A percentile compares a stretch with the other conserved stretches of the same genome.
phyloP scores from a whole-genome alignment of 2,329 filamentous ascomycete species.

The Chaetomium sp. region DNA sequence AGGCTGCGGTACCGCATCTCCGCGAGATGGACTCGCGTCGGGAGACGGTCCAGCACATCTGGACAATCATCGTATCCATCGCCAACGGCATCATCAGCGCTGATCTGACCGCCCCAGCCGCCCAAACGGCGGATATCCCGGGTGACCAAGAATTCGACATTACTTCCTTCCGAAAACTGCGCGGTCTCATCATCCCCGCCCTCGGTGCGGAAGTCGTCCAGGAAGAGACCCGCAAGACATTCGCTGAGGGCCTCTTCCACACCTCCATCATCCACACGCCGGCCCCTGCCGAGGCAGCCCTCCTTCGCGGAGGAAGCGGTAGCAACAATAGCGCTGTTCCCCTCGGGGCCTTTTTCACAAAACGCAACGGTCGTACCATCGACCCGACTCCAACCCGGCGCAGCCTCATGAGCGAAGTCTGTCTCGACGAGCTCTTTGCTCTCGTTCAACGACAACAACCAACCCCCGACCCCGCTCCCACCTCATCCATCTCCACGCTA shows the following conservation, averaged over 20 bases:
- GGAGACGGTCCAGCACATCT: conserved; percentile 52
- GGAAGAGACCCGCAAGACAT: conserved; percentile 60
- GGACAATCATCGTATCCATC: conserved; percentile 60
- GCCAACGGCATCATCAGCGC: conserved; percentile 64
- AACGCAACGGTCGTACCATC: conserved; percentile 66
- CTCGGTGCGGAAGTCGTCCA: conserved; percentile 61
- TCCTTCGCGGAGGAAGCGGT: conserved; percentile 47
- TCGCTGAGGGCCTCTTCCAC: conserved; percentile 69
- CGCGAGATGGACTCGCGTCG: conserved; percentile 41
- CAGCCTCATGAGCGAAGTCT: conserved; percentile 68
- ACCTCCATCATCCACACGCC: conserved; percentile 74
- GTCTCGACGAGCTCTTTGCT: conserved; percentile 71
- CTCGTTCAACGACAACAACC: conserved; percentile 46
- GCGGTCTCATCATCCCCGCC: conserved; percentile 64
- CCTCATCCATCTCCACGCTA: conserved; percentile 24
- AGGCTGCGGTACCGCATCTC: conserved; percentile 57
- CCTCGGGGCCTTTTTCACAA: conserved; percentile 55
- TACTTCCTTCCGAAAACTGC: conserved; percentile 60
- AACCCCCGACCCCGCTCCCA: conserved; percentile 16
- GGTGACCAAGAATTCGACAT: conserved; percentile 81
- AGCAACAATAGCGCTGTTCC: conserved; percentile 36
- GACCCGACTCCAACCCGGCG: conserved; percentile 59
- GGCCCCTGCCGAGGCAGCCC: conserved; percentile 46
- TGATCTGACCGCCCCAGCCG: conserved; percentile 44
- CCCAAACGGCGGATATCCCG: conserved; percentile 41